Percentiles rank a stretch among this genome's conserved stretches.
These are phyloP conservation scores for Arthrobotrys sphaeroides DNA, from an alignment of 2,329 filamentous ascomycete genomes.

Conservation along the genomic window DNA sequence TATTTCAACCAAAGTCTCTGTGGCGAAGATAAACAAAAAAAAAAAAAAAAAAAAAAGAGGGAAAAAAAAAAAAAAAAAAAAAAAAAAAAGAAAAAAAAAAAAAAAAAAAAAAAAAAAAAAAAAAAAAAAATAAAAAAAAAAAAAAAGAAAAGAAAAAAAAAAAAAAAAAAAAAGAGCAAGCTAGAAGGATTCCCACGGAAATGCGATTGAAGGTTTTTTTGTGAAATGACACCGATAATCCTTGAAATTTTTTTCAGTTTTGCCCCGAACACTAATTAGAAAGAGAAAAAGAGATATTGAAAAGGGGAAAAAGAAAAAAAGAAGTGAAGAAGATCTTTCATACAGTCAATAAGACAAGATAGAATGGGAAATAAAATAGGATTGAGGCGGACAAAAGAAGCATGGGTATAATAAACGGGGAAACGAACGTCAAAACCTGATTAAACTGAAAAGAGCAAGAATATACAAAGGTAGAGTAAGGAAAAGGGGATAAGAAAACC, in stretches of 20 bases:
- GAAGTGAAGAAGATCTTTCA: conserved; percentile 47
- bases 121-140: background rate
- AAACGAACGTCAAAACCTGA: conserved; percentile 40
- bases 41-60: conserved; percentile 1
- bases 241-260: conserved; percentile 42
- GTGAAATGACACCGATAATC: conserved; percentile 28
- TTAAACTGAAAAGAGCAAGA: conserved; percentile 8
- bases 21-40: too few relatives aligned
- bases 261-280: conserved; percentile 22
- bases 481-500: conserved; percentile 30
- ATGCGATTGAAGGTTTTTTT: conserved; percentile 6
- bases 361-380: background rate
- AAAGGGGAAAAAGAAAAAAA: conserved; percentile 48
- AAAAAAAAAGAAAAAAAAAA: conserved; percentile 9
- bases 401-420: conserved; percentile 55
- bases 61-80: background rate
- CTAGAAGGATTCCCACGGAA: conserved; percentile 34
- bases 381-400: background rate
- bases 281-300: conserved; percentile 44
- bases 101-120: background rate
- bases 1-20: too few relatives aligned
- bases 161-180: conserved; percentile 54
- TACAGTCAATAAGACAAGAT: conserved; percentile 27
- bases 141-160: conserved; percentile 19
- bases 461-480: conserved; percentile 44